Evolutionary conservation across 768 basidiomycete genomes (phyloP).

Genomic region (Dioszegia crocea): DNA sequence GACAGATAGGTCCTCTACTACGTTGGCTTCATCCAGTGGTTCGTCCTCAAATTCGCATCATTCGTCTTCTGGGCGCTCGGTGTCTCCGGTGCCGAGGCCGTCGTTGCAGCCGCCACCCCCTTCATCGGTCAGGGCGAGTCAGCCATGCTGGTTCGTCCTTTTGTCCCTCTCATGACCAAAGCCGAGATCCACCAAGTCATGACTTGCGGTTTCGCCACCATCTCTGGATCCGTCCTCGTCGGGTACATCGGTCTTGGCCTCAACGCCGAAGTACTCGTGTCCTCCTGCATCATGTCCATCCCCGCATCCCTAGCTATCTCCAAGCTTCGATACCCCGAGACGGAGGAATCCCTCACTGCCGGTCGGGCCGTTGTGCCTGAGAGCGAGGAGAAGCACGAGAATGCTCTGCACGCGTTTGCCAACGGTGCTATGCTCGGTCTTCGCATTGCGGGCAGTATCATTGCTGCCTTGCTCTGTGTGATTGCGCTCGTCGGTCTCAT

Average conservation of each 20-base stretch:
- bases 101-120: slow-evolving; percentile 88
- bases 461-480: slow-evolving; percentile 76
- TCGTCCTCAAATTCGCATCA: slow-evolving; percentile 84
- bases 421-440: slow-evolving; percentile 79
- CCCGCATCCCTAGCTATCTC: slow-evolving; percentile 90
- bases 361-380: slow-evolving; percentile 55
- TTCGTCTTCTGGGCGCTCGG: slow-evolving; percentile 89
- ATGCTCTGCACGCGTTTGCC: slow-evolving; percentile 83
- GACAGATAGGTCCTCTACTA: slow-evolving; percentile 68
- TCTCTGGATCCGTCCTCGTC: slow-evolving; percentile 80
- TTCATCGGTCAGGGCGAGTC: slow-evolving; percentile 89
- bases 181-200: slow-evolving; percentile 65
- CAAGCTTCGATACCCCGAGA: slow-evolving; percentile 79
- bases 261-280: slow-evolving; percentile 55
- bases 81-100: slow-evolving; percentile 89
- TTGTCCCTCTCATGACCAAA: slow-evolving; percentile 76
- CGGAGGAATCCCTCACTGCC: slow-evolving; percentile 69
- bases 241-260: slow-evolving; percentile 65
- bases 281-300: slow-evolving; percentile 83
- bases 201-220: slow-evolving; percentile 70
- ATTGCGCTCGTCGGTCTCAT: slow-evolving; percentile 73
- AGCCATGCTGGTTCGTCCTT: slow-evolving; percentile 77
- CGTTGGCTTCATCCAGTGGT: slow-evolving; percentile 82
- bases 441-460: slow-evolving; percentile 77
- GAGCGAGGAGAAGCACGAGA: slow-evolving; percentile 61